Evolutionary conservation across 2,329 filamentous ascomycete genomes (phyloP), one percentile per base, ranked within the genome.

Genomic region (Neopestalotiopsis rosae): DNA sequence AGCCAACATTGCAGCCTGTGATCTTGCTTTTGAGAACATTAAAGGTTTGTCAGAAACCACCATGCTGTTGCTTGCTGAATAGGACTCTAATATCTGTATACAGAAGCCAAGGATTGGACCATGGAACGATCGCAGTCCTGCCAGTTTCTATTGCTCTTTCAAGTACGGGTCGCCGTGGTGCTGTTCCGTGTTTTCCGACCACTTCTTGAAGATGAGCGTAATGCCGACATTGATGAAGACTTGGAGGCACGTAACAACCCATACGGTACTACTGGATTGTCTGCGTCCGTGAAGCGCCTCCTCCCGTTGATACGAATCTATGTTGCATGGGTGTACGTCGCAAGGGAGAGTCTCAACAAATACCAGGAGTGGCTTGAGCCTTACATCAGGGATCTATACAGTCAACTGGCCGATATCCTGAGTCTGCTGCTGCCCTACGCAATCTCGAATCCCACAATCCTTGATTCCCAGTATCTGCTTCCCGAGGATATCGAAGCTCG

Each of bases 1-100:
- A 59, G 90, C 95, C 73, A 98, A 97, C 75, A 92, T 98, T 71
- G 90, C 94, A 5, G 94, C 95, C 6, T 94, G 96, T 78, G 88
- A 91, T 72, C 87, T 93, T 76, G 91, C 94, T 58, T 86, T 85
- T 38, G 82, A 88, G 30, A 88, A 87, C 73, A 85, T 91, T 70
- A 83, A 85, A 78, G 82, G 91, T 90, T 83, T 70, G 83, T 30
- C 28, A 10, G 3, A 7, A 20, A n/a, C 28, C 40, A 30, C n/a
- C n/a, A 9, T 61, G 20, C 42, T 42, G 32, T 30, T 24, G 1
- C 14, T 24, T 13, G 9, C 5, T 12, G 13, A 45, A 14, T 28
- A 7, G 30, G 3, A 13, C n/a, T 40, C 64, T 69, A 62, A 66
- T 57, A 24, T 28, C 17, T 32, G 45, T 14, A 13, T 14, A 34